Percentiles rank a stretch among this genome's conserved stretches.
Conservation (phyloP, 2,329 filamentous ascomycete species). For the Plenodomus biglobosus region DNA sequence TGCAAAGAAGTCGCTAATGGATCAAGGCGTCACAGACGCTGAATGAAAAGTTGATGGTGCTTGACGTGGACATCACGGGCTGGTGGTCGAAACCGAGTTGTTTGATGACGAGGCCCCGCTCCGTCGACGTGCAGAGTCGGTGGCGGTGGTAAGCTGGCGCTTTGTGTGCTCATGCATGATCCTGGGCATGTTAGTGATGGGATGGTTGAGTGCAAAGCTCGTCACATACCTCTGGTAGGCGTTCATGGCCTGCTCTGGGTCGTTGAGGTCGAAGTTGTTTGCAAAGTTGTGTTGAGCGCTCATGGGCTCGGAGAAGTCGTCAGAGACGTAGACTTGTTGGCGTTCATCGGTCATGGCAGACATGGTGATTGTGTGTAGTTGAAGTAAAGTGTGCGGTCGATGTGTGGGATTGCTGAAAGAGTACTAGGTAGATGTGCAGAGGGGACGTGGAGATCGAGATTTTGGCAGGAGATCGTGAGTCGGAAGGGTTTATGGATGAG, state of each 20-base stretch:
- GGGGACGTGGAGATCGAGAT: slow-evolving; percentile 5
- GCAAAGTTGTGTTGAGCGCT: slow-evolving; percentile 49
- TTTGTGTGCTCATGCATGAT: slow-evolving; percentile 56
- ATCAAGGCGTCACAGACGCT: slow-evolving; percentile 12
- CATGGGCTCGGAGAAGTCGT: slow-evolving; percentile 47
- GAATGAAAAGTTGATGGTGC: background rate
- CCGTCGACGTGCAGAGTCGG: slow-evolving; percentile 49
- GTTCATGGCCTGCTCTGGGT: slow-evolving; percentile 44
- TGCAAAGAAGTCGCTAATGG: slow-evolving; percentile 1
- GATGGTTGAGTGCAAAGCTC: too few relatives aligned
- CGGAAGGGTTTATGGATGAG: slow-evolving; percentile 1
- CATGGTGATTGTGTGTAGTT: slow-evolving; percentile 14
- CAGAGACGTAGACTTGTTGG: slow-evolving; percentile 42
- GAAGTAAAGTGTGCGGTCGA: background rate
- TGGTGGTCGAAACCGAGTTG: slow-evolving; percentile 23
- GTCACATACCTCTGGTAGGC: slow-evolving; percentile 49
- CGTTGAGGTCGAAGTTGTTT: slow-evolving; percentile 47
- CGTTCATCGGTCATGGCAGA: slow-evolving; percentile 21
- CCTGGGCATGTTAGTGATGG: slow-evolving; percentile 31
- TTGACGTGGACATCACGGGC: slow-evolving; percentile 12
- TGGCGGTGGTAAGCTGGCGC: slow-evolving; percentile 50
- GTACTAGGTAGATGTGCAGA: background rate
- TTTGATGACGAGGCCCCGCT: slow-evolving; percentile 15
- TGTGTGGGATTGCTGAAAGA: background rate
- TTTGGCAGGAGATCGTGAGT: slow-evolving; percentile 4